Evolutionary conservation across 495 filamentous ascomycete species (phyloP), one percentile per base, ranked within the genome.

Genomic region (Thozetella sp.): DNA sequence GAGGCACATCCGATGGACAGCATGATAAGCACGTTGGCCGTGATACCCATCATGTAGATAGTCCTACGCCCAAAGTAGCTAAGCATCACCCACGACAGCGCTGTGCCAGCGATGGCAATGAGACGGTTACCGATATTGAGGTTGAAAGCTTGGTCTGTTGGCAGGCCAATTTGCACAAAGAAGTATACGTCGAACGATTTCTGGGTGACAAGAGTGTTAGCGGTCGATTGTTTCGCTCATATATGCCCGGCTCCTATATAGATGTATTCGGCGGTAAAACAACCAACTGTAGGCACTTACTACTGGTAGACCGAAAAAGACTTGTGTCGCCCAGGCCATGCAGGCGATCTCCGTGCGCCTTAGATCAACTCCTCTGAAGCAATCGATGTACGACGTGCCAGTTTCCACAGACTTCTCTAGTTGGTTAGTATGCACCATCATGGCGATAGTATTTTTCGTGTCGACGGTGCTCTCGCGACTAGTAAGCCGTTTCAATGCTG

Each of bases 151-250:
- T 75, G 58, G 10, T 75, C 62, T 0, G 78, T 77, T 0, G 77
- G 67, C 30, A 89, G 65, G 0, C 87, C 87, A 3, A 86, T 86
- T 45, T 84, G 80, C 54, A 80, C 74, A 68, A 88, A 89, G 72
- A 91, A 88, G 50, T 87, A 88, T 0, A 85, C 88, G 0, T 81
- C 81, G 54, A 84, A 88, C n/a, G n/a, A n/a, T n/a, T n/a, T n/a
- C n/a, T n/a, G n/a, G n/a, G n/a, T n/a, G n/a, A n/a, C n/a, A n/a
- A n/a, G n/a, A n/a, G n/a, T n/a, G n/a, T n/a, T n/a, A n/a, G n/a
- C n/a, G n/a, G n/a, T n/a, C n/a, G n/a, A n/a, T n/a, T n/a, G n/a
- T n/a, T n/a, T n/a, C n/a, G n/a, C n/a, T n/a, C n/a, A n/a, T n/a
- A n/a, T n/a, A n/a, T n/a, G n/a, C n/a, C n/a, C n/a, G n/a, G n/a